These are phyloP conservation scores for Pleurotus pulmonarius DNA, from an alignment of 768 basidiomycete genomes.

Conservation along the genomic window DNA sequence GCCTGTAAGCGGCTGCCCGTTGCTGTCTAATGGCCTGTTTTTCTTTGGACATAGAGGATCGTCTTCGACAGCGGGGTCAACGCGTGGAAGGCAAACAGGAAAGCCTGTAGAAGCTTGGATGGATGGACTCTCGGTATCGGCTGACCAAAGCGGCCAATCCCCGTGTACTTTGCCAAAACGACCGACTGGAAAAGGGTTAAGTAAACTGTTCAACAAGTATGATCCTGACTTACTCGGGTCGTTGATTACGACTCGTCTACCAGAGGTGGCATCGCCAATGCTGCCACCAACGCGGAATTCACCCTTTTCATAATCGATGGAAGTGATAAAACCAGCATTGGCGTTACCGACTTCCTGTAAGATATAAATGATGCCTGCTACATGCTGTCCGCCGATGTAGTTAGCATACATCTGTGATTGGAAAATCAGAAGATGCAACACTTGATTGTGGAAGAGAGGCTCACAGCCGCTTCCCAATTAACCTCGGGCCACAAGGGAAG, in stretches of 20 bases:
- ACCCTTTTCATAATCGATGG: conserved; percentile 14
- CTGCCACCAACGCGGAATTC: conserved; percentile 11
- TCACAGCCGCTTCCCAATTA: conserved; percentile 13
- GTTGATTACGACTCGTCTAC: conserved; percentile 13
- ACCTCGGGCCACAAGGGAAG: conserved; percentile 15
- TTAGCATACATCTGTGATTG: conserved; percentile 12
- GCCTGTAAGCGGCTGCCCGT: conserved; percentile 9
- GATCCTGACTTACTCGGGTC: conserved; percentile 11
- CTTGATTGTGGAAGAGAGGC: not conserved
- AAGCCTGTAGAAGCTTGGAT: conserved; percentile 14
- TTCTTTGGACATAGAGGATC: conserved; percentile 14
- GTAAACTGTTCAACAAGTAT: not conserved
- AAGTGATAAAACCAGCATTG: conserved; percentile 15
- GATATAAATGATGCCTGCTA: conserved; percentile 13
- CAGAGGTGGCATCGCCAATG: conserved; percentile 11
- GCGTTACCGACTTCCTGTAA: conserved; percentile 14
- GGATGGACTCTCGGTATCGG: conserved; percentile 16
- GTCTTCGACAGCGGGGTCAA: conserved; percentile 11
- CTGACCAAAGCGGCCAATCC: conserved; percentile 18
- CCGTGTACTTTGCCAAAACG: conserved; percentile 14
- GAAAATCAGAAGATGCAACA: not conserved
- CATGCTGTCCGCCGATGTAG: conserved; percentile 11
- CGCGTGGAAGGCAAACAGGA: conserved; percentile 8
- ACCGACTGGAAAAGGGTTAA: conserved; percentile 8
- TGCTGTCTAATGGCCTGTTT: conserved; percentile 11